Base-by-base conservation (phyloP, 2,329 filamentous ascomycete genomes). In the Aspergillus neotritici region DNA sequence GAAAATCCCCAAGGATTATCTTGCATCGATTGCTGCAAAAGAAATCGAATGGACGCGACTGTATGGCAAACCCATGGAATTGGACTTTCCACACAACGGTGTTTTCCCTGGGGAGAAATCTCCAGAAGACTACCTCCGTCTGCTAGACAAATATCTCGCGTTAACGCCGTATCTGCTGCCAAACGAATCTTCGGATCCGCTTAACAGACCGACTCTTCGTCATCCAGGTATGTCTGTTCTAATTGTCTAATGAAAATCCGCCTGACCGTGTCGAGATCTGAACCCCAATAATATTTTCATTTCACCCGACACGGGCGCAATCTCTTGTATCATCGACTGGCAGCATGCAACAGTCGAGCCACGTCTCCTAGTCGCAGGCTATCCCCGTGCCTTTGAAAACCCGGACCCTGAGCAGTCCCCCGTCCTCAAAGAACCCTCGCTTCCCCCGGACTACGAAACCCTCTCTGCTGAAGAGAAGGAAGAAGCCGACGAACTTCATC, bases 271-370 rank as follows among this genome's bases (percentile, higher is more conserved):
- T 16, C 29, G 1, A 58, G 56, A 57, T 35, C 46, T 58, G 11
- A 55, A 45, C 35, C 52, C 52, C 6, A 49, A 37, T 28, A 58
- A 57, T 40, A 43, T 58, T 15, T 55, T 52, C 37, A 43, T 57
- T 2, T 51, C 30, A n/a, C 47, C 54, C 3, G 48, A 55, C n/a
- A 42, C 52, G 4, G 44, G 47, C 15, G 42, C 43, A 11, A 33
- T 57, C 15, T 48, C 51, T 28, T 57, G 46, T 31, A 51, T 57
- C 13, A 54, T 56, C 34, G 51, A 54, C 31, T 59, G 55, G 58
- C 58, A 60, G 28, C 52, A 59, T 37, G 47, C 51, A 11, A 40
- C 31, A 4, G 34, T 58, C 25, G 39, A 43, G 7, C 51, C 52
- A 4, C 35, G 50, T 13, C 31, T 54, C 2, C 45, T 58, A 11